Evolutionary conservation across 2,329 filamentous ascomycete species (phyloP).

Genomic region (Dothidotthia symphoricarpi): DNA sequence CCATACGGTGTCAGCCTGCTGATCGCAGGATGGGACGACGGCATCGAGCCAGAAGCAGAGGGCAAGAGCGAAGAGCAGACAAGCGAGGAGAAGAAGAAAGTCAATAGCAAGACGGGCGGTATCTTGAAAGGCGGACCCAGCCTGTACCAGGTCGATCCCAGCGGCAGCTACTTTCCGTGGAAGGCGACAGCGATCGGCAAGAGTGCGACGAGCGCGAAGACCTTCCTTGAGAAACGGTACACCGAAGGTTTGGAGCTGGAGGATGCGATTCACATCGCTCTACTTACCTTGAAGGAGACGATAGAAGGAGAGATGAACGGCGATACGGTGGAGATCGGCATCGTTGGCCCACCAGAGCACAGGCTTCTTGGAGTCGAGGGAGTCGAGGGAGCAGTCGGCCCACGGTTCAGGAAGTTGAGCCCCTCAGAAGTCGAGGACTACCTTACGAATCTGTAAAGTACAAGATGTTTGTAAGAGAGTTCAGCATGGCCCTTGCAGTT

Average conservation of each 20-base stretch:
- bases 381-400: conserved; percentile 78
- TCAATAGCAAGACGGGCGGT: conserved; percentile 83
- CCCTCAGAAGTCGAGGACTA: conserved; percentile 99
- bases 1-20: conserved; percentile 95
- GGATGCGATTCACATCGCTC: conserved; percentile 96
- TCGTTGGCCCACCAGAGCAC: conserved; percentile 91
- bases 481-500: not conserved
- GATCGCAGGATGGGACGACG: conserved; percentile 97
- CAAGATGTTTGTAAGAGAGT: not conserved
- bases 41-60: conserved; percentile 80
- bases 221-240: conserved; percentile 98
- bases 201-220: conserved; percentile 97
- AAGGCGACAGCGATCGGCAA: conserved; percentile 99
- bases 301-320: conserved; percentile 99
- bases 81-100: conserved; percentile 67
- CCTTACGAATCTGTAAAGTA: conserved; percentile 93
- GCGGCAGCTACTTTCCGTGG: conserved; percentile 98
- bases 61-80: conserved; percentile 55
- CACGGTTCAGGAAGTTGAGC: conserved; percentile 88
- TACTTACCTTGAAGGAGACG: conserved; percentile 96
- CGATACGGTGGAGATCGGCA: conserved; percentile 97
- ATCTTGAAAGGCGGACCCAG: conserved; percentile 95
- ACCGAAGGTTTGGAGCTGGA: conserved; percentile 95
- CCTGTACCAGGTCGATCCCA: conserved; percentile 98
- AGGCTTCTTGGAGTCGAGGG: conserved; percentile 89